These are phyloP conservation scores for Chrysoporthe puriensis DNA, from an alignment of 2,329 filamentous ascomycete species.

Conservation along the genomic window DNA sequence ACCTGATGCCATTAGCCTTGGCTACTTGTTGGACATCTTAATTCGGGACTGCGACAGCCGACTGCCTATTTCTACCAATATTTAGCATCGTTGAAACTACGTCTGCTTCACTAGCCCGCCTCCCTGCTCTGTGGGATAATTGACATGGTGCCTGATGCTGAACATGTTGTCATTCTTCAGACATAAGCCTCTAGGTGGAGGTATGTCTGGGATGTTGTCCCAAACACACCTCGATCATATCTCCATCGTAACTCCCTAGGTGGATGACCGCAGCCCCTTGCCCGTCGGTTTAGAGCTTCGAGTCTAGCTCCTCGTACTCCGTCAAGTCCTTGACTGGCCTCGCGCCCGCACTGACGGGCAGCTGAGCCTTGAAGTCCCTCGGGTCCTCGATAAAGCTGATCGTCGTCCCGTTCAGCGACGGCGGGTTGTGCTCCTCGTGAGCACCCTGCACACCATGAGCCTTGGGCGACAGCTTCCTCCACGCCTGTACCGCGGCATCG, in stretches of 20 bases:
- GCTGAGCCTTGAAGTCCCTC: constrained; percentile 75
- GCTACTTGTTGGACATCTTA: not conserved
- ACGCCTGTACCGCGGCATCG: constrained; percentile 44
- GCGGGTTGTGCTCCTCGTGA: constrained; percentile 39
- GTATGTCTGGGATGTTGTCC: not conserved
- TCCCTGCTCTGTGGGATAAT: not conserved
- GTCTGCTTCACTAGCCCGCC: not conserved
- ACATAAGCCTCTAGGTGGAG: not conserved
- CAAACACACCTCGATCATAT: not conserved
- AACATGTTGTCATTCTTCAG: not conserved
- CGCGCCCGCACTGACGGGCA: constrained; percentile 74
- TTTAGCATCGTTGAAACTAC: not conserved
- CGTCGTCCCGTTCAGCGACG: constrained; percentile 52
- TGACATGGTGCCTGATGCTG: not conserved
- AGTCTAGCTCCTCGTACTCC: constrained; percentile 83
- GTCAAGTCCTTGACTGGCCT: constrained; percentile 73
- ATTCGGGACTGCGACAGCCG: not conserved
- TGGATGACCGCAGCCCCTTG: not conserved
- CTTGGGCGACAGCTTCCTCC: constrained; percentile 39
- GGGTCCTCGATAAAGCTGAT: constrained; percentile 76
- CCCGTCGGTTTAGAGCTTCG: constrained; percentile 68
- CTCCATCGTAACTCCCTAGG: not conserved
- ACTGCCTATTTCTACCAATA: not conserved
- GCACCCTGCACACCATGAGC: constrained; percentile 40
- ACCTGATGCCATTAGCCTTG: not conserved